These are phyloP conservation scores for Rhynchosporium secalis DNA, from an alignment of 2,329 filamentous ascomycete species.

Conservation along the genomic window DNA sequence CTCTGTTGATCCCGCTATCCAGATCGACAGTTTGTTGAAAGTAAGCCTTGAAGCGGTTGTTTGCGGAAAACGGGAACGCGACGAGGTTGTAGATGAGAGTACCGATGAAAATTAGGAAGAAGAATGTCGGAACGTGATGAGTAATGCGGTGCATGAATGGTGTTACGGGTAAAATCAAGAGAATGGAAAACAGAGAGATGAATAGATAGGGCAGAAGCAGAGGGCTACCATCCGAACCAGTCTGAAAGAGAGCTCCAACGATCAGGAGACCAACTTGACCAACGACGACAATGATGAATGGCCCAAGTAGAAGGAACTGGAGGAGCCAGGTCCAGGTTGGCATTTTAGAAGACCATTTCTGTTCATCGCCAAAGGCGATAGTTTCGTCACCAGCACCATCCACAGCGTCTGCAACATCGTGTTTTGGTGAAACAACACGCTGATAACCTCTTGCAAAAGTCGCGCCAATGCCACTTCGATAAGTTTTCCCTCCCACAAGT, in stretches of 20 bases:
- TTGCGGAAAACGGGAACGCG: constrained; percentile 83
- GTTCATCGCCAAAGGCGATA: constrained; percentile 66
- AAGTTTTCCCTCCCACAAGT: constrained; percentile 47
- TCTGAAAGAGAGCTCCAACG: constrained; percentile 74
- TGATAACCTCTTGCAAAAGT: constrained; percentile 57
- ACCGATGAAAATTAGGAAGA: constrained; percentile 70
- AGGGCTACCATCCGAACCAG: constrained; percentile 77
- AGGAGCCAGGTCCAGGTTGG: constrained; percentile 85
- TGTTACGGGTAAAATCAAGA: constrained; percentile 73
- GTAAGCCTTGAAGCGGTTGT: constrained; percentile 80
- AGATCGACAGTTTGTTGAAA: constrained; percentile 83
- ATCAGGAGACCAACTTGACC: constrained; percentile 75
- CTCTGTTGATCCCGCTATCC: constrained; percentile 67
- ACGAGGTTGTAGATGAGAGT: constrained; percentile 83
- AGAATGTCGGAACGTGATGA: constrained; percentile 75
- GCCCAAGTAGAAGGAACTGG: constrained; percentile 78
- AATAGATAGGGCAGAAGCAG: constrained; percentile 70
- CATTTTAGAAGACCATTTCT: constrained; percentile 78
- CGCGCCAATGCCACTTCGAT: constrained; percentile 54
- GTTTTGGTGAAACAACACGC: constrained; percentile 29
- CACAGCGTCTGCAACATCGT: constrained; percentile 34
- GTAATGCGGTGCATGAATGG: constrained; percentile 88
- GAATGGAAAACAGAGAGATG: constrained; percentile 65
- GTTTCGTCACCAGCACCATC: constrained; percentile 41
- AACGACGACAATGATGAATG: constrained; percentile 73